Conservation (phyloP, 441 rosid species). For the Pelargonium australe region DNA sequence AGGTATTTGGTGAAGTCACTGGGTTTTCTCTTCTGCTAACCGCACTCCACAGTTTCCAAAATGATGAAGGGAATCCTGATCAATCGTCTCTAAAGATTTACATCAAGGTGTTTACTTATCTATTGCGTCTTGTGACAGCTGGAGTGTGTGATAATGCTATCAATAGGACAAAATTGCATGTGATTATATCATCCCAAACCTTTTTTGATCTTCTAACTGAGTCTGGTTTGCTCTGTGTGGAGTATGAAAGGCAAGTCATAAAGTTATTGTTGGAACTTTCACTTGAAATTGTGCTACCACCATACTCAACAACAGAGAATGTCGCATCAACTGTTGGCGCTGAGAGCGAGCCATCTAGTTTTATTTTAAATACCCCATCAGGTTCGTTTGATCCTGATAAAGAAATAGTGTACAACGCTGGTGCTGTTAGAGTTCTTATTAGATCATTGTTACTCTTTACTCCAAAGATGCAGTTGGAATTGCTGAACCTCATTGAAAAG, state of each 20-base stretch:
- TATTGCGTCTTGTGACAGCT: slow-evolving; percentile 87
- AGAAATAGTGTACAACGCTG: slow-evolving; percentile 87
- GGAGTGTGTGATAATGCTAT: slow-evolving; percentile 73
- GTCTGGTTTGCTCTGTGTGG: slow-evolving; percentile 94
- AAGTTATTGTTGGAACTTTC: slow-evolving; percentile 90
- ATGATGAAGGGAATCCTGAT: slow-evolving; percentile 50
- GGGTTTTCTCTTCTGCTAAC: slow-evolving; percentile 98
- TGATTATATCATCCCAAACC: slow-evolving; percentile 77
- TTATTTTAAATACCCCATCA: slow-evolving; percentile 51
- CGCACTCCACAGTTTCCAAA: slow-evolving; percentile 86
- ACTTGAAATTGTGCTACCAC: slow-evolving; percentile 92
- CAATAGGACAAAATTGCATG: slow-evolving; percentile 85
- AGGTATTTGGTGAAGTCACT: slow-evolving; percentile 94
- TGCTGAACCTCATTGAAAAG: slow-evolving; percentile 69
- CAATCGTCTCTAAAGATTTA: slow-evolving; percentile 48
- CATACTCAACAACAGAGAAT: slow-evolving; percentile 64
- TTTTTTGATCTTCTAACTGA: slow-evolving; percentile 91
- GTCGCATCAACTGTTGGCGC: slow-evolving; percentile 33
- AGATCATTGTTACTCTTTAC: slow-evolving; percentile 90
- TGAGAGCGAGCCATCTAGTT: slow-evolving; percentile 46
- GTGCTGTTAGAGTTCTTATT: slow-evolving; percentile 81
- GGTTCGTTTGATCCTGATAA: slow-evolving; percentile 70
- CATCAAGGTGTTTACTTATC: slow-evolving; percentile 76
- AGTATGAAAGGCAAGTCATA: slow-evolving; percentile 93
- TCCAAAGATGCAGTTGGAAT: slow-evolving; percentile 89